Conservation (phyloP, 345 rosid species). For the Citrus sp. region DNA sequence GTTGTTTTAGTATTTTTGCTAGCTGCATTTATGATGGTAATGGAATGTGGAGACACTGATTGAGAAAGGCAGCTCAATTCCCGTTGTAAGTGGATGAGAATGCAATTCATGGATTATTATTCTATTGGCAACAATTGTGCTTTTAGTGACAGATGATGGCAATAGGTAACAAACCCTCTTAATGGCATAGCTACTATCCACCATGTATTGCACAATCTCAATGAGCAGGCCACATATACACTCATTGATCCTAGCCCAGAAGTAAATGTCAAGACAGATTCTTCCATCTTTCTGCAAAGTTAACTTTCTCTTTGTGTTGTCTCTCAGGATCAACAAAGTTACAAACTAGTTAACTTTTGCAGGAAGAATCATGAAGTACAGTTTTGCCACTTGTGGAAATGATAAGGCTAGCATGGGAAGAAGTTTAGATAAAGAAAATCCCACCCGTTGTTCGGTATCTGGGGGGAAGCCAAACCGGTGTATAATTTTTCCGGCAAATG, state of each 20-base stretch:
- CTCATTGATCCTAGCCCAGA: background rate
- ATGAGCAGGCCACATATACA: background rate
- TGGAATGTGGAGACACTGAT: conserved; percentile 5
- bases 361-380: conserved; percentile 23
- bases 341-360: background rate
- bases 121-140: conserved; percentile 4
- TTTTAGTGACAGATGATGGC: conserved; percentile 13
- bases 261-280: background rate
- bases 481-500: conserved; percentile 24
- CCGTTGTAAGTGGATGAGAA: conserved; percentile 27
- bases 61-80: background rate
- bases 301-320: background rate
- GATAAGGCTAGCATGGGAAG: conserved; percentile 11
- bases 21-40: background rate
- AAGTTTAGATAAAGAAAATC: conserved; percentile 12
- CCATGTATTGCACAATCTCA: background rate
- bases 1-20: background rate
- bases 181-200: conserved; percentile 21
- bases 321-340: background rate
- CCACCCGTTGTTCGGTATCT: conserved; percentile 5
- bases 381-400: background rate
- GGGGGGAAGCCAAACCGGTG: conserved; percentile 31
- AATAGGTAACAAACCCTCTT: conserved; percentile 23
- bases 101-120: conserved; percentile 6
- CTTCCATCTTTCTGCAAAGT: background rate